Evolutionary conservation across 768 basidiomycete genomes (phyloP).

Genomic region (Serendipita sp.): DNA sequence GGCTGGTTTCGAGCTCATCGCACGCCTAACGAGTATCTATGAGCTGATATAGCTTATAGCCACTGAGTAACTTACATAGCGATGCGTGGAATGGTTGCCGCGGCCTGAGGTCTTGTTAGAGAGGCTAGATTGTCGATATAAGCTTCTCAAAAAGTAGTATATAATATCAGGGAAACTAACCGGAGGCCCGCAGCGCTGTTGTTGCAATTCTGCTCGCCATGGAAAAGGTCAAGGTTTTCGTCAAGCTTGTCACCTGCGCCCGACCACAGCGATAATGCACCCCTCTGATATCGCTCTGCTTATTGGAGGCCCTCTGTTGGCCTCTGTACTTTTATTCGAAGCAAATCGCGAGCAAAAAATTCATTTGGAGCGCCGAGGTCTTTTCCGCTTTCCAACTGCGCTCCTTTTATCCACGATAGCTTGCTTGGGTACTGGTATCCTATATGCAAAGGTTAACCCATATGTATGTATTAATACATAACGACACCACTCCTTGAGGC

Average conservation of each 20-base stretch:
- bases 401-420: background rate
- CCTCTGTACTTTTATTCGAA: background rate
- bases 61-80: background rate
- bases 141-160: background rate
- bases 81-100: background rate
- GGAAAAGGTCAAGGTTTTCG: background rate
- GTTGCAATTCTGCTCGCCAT: conserved; percentile 2
- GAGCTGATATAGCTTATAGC: background rate
- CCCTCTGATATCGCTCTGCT: background rate
- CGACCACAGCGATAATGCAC: background rate
- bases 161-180: background rate
- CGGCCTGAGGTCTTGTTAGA: background rate
- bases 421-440: background rate
- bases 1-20: conserved; percentile 28
- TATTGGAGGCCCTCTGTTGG: background rate
- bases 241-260: background rate
- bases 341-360: conserved; percentile 3
- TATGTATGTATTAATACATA: background rate
- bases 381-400: background rate
- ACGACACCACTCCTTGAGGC: background rate
- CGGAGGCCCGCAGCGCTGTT: background rate
- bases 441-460: background rate
- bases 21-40: background rate
- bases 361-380: background rate
- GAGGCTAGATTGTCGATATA: background rate